Base-by-base conservation (phyloP, 257 asterid genomes). In the Verbascum thapsus region DNA sequence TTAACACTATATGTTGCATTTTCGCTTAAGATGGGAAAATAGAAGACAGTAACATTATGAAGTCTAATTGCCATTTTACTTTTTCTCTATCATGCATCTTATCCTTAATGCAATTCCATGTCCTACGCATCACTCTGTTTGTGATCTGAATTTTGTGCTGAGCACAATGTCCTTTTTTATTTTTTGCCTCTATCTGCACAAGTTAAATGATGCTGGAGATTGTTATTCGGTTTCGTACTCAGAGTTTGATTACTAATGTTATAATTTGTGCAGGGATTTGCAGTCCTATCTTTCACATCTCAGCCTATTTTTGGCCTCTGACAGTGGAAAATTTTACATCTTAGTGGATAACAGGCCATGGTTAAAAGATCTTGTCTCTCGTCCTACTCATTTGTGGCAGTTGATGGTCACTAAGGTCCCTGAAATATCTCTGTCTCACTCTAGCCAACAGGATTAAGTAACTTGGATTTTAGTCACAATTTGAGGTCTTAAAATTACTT, bases 271-370 rank as follows among this genome's bases (percentile, higher is more conserved):
- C 89, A 92, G 97, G 78, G 97, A 89, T 72, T 80, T 87, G 72
- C 97, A 90, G 77, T 90, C 99, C 10, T 94, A 94, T 75, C 97
- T 90, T 67, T 94, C 99, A 71, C 88, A 90, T 73, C 95, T 90
- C 80, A 73, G 77, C 78, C 72, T 90, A 61, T 94, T 85, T 79
- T 54, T 80, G 81, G 88, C 96, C 58, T 81, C 83, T 55, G 96
- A 90, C 61, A 85, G 96, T 72, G 83, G 81, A 68, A 89, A 78
- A 68, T 42, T 85, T 63, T 94, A 79, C 64, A 80, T 94, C 77
- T 78, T 94, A 82, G 95, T 94, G 73, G 97, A 94, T 72, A 94
- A 94, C 58, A 79, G 86, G 66, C 99, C 99, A 42, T 94, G 97
- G 99, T 69, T 94, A 74, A 68, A 84, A 67, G 97, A 90, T 74